Conservation (phyloP, 2,329 filamentous ascomycete genomes). For the Aspergillus caelatus region DNA sequence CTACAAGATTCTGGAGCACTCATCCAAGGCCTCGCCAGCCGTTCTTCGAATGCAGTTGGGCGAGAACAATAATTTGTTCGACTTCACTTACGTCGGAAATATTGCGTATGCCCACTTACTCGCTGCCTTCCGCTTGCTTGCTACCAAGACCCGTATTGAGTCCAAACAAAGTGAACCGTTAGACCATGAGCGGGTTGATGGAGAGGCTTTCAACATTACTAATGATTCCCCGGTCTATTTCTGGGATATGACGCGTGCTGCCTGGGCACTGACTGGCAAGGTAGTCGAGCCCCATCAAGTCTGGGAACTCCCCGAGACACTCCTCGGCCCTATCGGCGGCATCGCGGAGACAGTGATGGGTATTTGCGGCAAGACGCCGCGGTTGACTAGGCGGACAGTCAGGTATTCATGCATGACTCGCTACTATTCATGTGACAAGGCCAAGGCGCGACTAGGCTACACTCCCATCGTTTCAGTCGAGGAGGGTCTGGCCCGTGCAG, state of each 20-base stretch:
- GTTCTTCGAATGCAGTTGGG: slow-evolving; percentile 82
- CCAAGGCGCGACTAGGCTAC: slow-evolving; percentile 50
- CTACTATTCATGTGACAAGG: slow-evolving; percentile 52
- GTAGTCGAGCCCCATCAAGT: slow-evolving; percentile 47
- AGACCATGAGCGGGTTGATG: slow-evolving; percentile 74
- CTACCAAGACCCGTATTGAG: slow-evolving; percentile 53
- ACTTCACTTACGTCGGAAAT: slow-evolving; percentile 71
- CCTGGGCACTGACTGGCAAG: slow-evolving; percentile 65
- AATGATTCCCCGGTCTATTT: slow-evolving; percentile 89
- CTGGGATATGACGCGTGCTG: slow-evolving; percentile 80
- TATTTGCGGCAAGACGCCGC: slow-evolving; percentile 49
- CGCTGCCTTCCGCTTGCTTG: slow-evolving; percentile 72
- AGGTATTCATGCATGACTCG: slow-evolving; percentile 53
- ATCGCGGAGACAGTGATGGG: slow-evolving; percentile 46
- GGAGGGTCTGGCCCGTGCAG: slow-evolving; percentile 51
- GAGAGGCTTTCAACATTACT: slow-evolving; percentile 86
- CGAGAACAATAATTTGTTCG: slow-evolving; percentile 68
- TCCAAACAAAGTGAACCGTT: slow-evolving; percentile 60
- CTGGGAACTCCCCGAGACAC: slow-evolving; percentile 44
- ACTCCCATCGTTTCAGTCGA: slow-evolving; percentile 47
- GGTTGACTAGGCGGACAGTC: slow-evolving; percentile 47
- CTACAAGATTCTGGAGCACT: slow-evolving; percentile 72
- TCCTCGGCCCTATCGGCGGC: slow-evolving; percentile 44
- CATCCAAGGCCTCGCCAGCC: slow-evolving; percentile 57
- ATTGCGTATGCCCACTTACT: slow-evolving; percentile 80